Evolutionary conservation across 495 filamentous ascomycete genomes (phyloP).

Genomic region (Podospora anserina): DNA sequence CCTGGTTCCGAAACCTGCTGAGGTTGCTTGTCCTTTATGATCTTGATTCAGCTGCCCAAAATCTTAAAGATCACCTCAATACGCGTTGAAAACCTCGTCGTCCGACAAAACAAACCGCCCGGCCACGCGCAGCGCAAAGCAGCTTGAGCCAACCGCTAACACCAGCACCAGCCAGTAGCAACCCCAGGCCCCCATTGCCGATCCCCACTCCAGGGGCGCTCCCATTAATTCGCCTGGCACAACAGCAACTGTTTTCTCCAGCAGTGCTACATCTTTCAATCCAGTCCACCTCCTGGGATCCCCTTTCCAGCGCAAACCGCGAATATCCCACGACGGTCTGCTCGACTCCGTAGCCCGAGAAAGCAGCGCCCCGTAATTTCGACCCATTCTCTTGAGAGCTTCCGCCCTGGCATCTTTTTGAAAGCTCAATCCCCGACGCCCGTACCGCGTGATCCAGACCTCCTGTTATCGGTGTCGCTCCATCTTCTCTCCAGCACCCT

Average conservation of each 20-base stretch:
- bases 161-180: background rate
- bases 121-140: conserved; percentile 3
- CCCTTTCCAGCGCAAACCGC: conserved; percentile 12
- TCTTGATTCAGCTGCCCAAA: background rate
- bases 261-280: background rate
- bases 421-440: conserved; percentile 13
- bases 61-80: background rate
- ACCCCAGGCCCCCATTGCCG: conserved; percentile 11
- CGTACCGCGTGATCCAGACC: conserved; percentile 9
- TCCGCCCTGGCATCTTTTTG: background rate
- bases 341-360: conserved; percentile 11
- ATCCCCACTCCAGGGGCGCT: conserved; percentile 18
- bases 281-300: conserved; percentile 6
- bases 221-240: conserved; percentile 4
- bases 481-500: background rate
- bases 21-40: background rate
- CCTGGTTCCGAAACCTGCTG: background rate
- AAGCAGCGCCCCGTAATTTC: conserved; percentile 13
- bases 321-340: conserved; percentile 12
- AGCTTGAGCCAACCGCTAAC: conserved; percentile 4
- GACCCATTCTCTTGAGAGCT: background rate
- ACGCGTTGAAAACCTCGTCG: background rate
- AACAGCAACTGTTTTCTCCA: conserved; percentile 7
- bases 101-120: background rate
- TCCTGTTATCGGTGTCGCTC: background rate